Evolutionary conservation across 2,329 filamentous ascomycete species (phyloP), one percentile per base, ranked within the genome.

Genomic region (Clarireedia monteithiana): DNA sequence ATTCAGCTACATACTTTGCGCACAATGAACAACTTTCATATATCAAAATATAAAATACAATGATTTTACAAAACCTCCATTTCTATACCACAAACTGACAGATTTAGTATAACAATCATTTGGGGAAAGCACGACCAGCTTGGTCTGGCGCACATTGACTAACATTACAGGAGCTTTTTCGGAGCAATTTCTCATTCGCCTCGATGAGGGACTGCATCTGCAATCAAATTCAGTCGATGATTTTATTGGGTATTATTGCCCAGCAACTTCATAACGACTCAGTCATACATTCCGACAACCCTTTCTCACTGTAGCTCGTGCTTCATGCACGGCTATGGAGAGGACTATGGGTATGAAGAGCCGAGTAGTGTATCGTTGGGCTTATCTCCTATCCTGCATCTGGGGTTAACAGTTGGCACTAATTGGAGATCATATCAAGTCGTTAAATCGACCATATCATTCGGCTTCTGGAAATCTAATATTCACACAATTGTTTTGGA

Each of bases 261-360:
- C 65, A 63, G 36, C 49, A 24, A 59, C 62, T 63, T 66, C 69
- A 78, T 79, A 79, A 76, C 78, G 77, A 76, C 78, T 71, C 74
- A 71, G 63, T 55, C 14, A 23, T n/a, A 20, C 6, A 30, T 15
- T 9, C 36, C 46, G 52, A 44, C 46, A 55, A 55, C 52, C 46
- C 52, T 55, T 55, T 55, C 52, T 55, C 52, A 55, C 46, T 50
- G 3, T 50, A 38, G 39, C 24, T 70, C 67, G 64, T 70, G 74
- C 76, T 73, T 72, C 58, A 69, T 55, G 77, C 69, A 69, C 67
- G 70, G 75, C 64, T 73, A 77, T 63, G 73, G 78, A 75, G 79
- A 79, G 79, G 76, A 69, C 7, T 30, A 30, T 30, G 27, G 27
- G 27, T 30, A 2, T 30, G 27, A 30, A 30, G 27, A 30, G 27